Percentiles rank a stretch among this genome's conserved stretches.
Conservation (phyloP, 495 filamentous ascomycete species). For the Tuber brumale region DNA sequence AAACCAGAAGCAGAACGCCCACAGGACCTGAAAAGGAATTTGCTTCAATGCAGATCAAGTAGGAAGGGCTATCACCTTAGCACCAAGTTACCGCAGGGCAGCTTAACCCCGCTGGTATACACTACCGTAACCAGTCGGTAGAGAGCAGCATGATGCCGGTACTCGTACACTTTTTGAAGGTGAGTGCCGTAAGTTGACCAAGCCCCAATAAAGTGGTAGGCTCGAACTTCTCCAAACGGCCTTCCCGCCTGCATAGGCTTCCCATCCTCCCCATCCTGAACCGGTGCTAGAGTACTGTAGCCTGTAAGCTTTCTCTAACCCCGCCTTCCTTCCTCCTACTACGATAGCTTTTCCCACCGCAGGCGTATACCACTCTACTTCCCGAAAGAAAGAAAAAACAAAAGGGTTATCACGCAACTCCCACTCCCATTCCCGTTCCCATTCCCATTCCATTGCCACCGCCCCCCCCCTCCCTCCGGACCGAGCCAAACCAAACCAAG, state of each 20-base stretch:
- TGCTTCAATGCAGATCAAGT: background rate
- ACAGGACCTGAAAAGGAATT: constrained; percentile 24
- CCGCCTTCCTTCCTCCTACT: background rate
- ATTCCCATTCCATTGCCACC: constrained; percentile 6
- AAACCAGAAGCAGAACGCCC: constrained; percentile 9
- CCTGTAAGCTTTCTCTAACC: constrained; percentile 1
- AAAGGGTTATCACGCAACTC: constrained; percentile 35
- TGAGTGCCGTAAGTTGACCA: background rate
- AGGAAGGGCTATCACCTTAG: constrained; percentile 1
- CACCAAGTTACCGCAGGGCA: background rate
- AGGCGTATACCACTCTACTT: background rate
- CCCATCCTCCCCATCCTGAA: constrained; percentile 24
- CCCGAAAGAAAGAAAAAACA: background rate
- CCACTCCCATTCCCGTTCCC: constrained; percentile 19
- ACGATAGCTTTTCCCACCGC: background rate
- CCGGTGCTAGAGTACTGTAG: background rate
- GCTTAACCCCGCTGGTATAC: background rate
- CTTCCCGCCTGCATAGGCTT: constrained; percentile 23
- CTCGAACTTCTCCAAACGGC: constrained; percentile 39
- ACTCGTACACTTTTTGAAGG: background rate
- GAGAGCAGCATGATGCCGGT: background rate
- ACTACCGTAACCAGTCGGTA: background rate
- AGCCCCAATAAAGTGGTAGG: constrained; percentile 11
- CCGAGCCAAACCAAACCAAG: constrained; percentile 6
- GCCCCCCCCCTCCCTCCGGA: constrained; percentile 26